Evolutionary conservation across 2,329 filamentous ascomycete species (phyloP), one percentile per base, ranked within the genome.

Genomic region (Hypomyces perniciosus): DNA sequence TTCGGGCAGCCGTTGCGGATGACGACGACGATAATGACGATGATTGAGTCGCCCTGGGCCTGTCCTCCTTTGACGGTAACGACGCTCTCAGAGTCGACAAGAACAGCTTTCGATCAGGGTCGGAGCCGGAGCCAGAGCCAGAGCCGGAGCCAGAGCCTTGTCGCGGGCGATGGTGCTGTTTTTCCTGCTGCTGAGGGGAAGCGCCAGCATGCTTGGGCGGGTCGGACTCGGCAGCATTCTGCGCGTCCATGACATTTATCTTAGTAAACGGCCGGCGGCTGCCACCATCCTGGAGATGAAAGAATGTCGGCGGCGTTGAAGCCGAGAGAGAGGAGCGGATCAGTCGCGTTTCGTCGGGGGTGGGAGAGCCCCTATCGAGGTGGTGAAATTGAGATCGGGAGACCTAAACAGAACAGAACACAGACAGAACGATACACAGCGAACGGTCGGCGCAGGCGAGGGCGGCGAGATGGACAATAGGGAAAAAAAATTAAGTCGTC

Each of bases 211-310:
- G 77, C 78, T 78, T 81, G 74, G 75, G 76, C 70, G 75, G 77
- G 70, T 77, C 76, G 73, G 77, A 75, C 75, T 79, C 78, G 72
- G 75, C 73, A 77, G 77, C 79, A 82, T 82, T 81, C 73, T 81
- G 79, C 79, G 78, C 79, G 81, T 83, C 79, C 79, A 83, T 83
- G 74, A 75, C 79, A 82, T 80, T 79, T 77, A 81, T 76, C 76
- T 76, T 66, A 65, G 68, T 68, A 67, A 70, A 64, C 63, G 62
- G 65, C 68, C 62, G 67, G 72, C 72, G 72, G 70, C 72, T 73
- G 76, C 72, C 75, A 81, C 74, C 79, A 82, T 82, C 71, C 72
- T 82, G 79, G 74, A 69, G 58, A 62, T 61, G 58, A 58, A 52
- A 55, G 52, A 52, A 44, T 45, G 26, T 48, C 48, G 52, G 46